Evolutionary conservation across 352 stramenopile genomes (phyloP).

Genomic region (Lagenidium sp.): DNA sequence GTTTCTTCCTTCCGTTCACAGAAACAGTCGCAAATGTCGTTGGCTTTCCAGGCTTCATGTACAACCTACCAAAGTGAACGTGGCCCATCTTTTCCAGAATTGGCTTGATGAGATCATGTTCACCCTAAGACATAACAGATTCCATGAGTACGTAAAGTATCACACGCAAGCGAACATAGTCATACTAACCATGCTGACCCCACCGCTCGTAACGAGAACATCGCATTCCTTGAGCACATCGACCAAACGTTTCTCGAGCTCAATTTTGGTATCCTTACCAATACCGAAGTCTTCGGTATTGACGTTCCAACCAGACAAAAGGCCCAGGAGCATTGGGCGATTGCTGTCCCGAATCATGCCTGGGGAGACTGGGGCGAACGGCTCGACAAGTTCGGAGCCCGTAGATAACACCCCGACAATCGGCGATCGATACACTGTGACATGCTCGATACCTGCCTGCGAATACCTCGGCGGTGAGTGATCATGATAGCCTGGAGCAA

Average conservation of each 20-base stretch:
- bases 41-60: slow-evolving; percentile 98
- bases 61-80: slow-evolving; percentile 93
- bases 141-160: no score
- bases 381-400: slow-evolving; percentile 89
- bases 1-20: slow-evolving; percentile 34
- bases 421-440: slow-evolving; percentile 64
- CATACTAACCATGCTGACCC: slow-evolving; percentile 87
- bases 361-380: slow-evolving; percentile 22
- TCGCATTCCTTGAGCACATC: slow-evolving; percentile 56
- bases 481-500: not conserved
- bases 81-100: slow-evolving; percentile 79
- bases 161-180: no score
- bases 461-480: slow-evolving; percentile 5
- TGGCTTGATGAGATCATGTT: slow-evolving; percentile 92
- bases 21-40: slow-evolving; percentile 93
- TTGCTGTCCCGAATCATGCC: slow-evolving; percentile 95
- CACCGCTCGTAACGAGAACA: slow-evolving; percentile 93
- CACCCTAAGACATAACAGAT: slow-evolving; percentile 44
- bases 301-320: slow-evolving; percentile 37
- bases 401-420: slow-evolving; percentile 93
- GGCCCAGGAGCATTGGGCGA: slow-evolving; percentile 85
- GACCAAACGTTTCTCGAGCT: slow-evolving; percentile 33
- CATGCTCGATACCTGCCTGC: slow-evolving; percentile 56
- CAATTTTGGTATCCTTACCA: slow-evolving; percentile 55
- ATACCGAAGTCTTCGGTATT: slow-evolving; percentile 62